Evolutionary conservation across 306 rosid species (phyloP), one percentile per base, ranked within the genome.

Genomic region (Prunus campanulata): DNA sequence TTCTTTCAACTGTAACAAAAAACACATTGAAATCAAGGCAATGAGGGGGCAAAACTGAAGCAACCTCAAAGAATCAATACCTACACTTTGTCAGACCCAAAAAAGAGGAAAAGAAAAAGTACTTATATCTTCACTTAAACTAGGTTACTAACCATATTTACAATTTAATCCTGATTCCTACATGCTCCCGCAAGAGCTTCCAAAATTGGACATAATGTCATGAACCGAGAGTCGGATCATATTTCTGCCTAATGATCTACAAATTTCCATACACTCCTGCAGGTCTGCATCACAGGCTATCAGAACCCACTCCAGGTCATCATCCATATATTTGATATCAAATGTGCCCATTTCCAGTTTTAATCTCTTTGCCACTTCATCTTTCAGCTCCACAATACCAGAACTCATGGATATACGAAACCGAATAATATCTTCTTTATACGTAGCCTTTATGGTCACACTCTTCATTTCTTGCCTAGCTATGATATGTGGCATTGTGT

Each of bases 261-360:
- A 86, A 63, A 91, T 70, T 24, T 93, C 93, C 77, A 87, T 76
- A 82, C 96, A 93, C 81, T 91, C 98, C 67, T 86, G 96, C 42
- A 93, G 78, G 82, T 93, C 94, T 47, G 91, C 94, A 72, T 90
- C 93, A 44, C 97, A 93, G n/a, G 93, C 90, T 35, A 91, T 82
- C 75, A 88, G 82, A 80, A 91, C 96, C 97, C 94, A 91, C 71
- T 91, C 97, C 1, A 83, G 88, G 83, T 90, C 97, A 74, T 91
- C 97, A 42, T 91, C 98, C 81, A 92, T 76, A 80, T 89, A 91
- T 88, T 92, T 91, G 74, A 93, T 84, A 75, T 91, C 91, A 71
- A 88, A 90, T 48, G 88, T 87, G 18, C 94, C 91, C 44, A 80
- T 80, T 74, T 91, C 93, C 71, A 93, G 39, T 84, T 85, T 91